A percentile compares a stretch with the other conserved stretches of the same genome.
Evolutionary conservation across 352 stramenopile genomes (phyloP).

Genomic region (Pythium pectinolyticum): DNA sequence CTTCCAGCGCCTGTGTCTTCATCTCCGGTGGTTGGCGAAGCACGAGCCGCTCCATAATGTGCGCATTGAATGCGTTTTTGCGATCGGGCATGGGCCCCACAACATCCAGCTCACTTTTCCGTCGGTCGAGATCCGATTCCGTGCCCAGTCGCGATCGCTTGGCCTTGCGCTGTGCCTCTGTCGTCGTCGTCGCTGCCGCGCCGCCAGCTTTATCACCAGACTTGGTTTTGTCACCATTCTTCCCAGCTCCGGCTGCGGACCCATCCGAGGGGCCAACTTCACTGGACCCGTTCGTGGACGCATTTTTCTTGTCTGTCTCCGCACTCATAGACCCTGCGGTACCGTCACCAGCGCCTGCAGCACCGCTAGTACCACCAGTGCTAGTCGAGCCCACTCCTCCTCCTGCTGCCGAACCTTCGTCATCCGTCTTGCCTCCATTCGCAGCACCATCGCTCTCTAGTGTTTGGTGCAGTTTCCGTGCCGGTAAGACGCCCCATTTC

Average conservation of each 20-base stretch:
- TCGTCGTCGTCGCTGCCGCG: not conserved
- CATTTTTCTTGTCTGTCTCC: conserved; percentile 51
- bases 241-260: conserved; percentile 12
- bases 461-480: conserved; percentile 50
- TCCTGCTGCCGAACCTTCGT: conserved; percentile 13
- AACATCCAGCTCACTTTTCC: conserved; percentile 57
- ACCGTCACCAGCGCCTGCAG: conserved; percentile 14
- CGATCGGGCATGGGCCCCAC: conserved; percentile 68
- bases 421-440: conserved; percentile 33
- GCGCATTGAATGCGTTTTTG: conserved; percentile 62
- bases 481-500: conserved; percentile 68
- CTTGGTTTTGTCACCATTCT: conserved; percentile 42
- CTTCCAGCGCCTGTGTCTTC: conserved; percentile 68
- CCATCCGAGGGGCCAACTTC: conserved; percentile 12
- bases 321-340: conserved; percentile 4
- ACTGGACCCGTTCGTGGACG: conserved; percentile 25
- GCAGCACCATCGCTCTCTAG: conserved; percentile 20
- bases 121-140: conserved; percentile 37
- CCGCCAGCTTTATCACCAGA: conserved; percentile 23
- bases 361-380: conserved; percentile 16
- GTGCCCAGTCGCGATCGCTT: conserved; percentile 52
- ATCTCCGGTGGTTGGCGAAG: conserved; percentile 62
- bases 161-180: conserved; percentile 47
- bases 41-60: conserved; percentile 82
- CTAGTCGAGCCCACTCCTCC: too few relatives aligned